A percentile compares a stretch with the other conserved stretches of the same genome.
Conservation (phyloP, 257 asterid species). For the Primulina huaijiensis region DNA sequence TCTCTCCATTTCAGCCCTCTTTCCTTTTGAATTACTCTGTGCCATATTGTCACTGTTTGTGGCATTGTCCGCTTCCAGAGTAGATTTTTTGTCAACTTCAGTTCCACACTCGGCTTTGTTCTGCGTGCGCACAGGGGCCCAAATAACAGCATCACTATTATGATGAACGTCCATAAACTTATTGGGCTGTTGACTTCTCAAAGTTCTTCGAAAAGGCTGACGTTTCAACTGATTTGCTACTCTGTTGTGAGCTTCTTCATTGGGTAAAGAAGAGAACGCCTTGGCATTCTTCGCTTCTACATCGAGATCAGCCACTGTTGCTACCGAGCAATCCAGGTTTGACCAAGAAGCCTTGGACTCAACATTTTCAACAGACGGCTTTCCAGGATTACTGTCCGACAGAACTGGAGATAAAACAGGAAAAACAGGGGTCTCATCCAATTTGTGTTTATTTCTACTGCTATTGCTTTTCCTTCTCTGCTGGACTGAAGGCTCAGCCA, state of each 20-base stretch:
- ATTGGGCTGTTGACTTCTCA: slow-evolving; percentile 60
- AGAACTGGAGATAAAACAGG: slow-evolving; percentile 35
- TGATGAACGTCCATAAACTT: slow-evolving; percentile 58
- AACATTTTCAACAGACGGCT: slow-evolving; percentile 34
- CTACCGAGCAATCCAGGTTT: slow-evolving; percentile 34
- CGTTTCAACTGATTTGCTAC: slow-evolving; percentile 52
- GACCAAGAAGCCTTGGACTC: slow-evolving; percentile 38
- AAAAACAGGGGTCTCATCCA: slow-evolving; percentile 35
- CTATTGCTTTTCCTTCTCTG: slow-evolving; percentile 56
- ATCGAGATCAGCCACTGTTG: slow-evolving; percentile 34
- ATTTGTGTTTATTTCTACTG: slow-evolving; percentile 56
- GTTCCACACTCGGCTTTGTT: slow-evolving; percentile 54
- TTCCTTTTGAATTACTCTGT: slow-evolving; percentile 63
- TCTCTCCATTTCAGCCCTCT: slow-evolving; percentile 98
- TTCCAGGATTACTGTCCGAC: slow-evolving; percentile 31
- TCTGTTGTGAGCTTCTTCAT: slow-evolving; percentile 53
- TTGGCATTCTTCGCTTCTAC: slow-evolving; percentile 38
- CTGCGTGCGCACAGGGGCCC: slow-evolving; percentile 87
- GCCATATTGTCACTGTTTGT: slow-evolving; percentile 39
- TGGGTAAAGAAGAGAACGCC: slow-evolving; percentile 37
- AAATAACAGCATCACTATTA: slow-evolving; percentile 59
- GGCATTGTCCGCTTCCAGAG: slow-evolving; percentile 35
- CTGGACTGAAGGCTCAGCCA: slow-evolving; percentile 40
- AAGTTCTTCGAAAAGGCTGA: slow-evolving; percentile 54
- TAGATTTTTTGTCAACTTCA: slow-evolving; percentile 42